A percentile compares a stretch with the other conserved stretches of the same genome.
phyloP scores from a whole-genome alignment of 2,329 filamentous ascomycete species.

The Rutstroemia sp. region DNA sequence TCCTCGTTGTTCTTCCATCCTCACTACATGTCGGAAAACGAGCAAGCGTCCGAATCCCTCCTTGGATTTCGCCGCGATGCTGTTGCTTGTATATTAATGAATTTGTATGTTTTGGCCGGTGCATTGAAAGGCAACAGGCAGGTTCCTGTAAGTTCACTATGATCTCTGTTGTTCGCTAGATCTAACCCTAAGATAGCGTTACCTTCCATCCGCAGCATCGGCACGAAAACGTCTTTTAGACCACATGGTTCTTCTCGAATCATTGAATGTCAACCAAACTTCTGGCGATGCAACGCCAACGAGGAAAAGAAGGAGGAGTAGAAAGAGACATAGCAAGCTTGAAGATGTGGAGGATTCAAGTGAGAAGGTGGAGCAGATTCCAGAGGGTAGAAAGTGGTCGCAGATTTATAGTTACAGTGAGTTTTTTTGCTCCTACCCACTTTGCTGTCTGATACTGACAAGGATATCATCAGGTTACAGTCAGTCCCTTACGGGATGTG shows the following conservation, averaged over 20 bases:
- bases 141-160: constrained; percentile 33
- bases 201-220: constrained; percentile 48
- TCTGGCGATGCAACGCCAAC: background rate
- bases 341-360: background rate
- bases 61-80: constrained; percentile 47
- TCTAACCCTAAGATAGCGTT: constrained; percentile 30
- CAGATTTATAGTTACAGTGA: constrained; percentile 47
- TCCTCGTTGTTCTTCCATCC: constrained; percentile 51
- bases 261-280: constrained; percentile 9
- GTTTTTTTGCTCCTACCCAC: background rate
- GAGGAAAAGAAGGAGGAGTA: background rate
- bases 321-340: background rate
- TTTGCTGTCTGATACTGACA: background rate
- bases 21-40: constrained; percentile 42
- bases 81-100: constrained; percentile 49
- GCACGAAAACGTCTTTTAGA: constrained; percentile 45
- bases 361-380: constrained; percentile 10
- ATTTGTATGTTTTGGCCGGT: constrained; percentile 50
- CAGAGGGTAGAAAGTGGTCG: constrained; percentile 39
- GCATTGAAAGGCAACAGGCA: constrained; percentile 43
- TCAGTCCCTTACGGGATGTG: constrained; percentile 45
- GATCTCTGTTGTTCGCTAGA: background rate
- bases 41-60: constrained; percentile 41
- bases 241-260: constrained; percentile 42
- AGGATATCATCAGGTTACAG: constrained; percentile 34